Evolutionary conservation across 2,329 filamentous ascomycete genomes (phyloP), one percentile per base, ranked within the genome.

Genomic region (Emmonsia crescens): DNA sequence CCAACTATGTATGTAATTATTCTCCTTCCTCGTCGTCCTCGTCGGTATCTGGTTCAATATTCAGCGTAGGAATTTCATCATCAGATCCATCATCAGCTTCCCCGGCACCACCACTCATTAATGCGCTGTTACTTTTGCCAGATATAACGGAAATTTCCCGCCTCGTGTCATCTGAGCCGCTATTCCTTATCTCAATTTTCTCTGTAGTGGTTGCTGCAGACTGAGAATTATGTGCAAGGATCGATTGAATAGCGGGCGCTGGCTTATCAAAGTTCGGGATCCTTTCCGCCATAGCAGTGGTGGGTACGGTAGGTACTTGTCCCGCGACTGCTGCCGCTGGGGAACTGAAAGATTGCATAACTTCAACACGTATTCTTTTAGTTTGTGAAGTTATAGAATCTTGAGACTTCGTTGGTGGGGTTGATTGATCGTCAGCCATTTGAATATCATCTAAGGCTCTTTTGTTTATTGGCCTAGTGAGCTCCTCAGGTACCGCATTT

Each of bases 61-160:
- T 75, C 48, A 82, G 70, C 36, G 76, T 73, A 1, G 80, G 80
- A 64, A 81, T 75, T 60, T 80, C 80, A 64, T 79, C 78, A 62
- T 78, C 79, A 62, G 76, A 78, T 38, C 75, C 75, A 58, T 77
- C 75, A 33, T 72, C 75, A 21, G 67, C 66, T 36, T 67, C 65
- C 33, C 66, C 65, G 4, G 62, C 44, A 44, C 61, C 61, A 64
- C 64, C 49, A 56, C 38, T 48, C 10, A 60, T 57, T 38, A 64
- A 52, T n/a, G 44, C 21, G 46, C 44, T 60, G 24, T 5, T 29
- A 49, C 38, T 52, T 12, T 52, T 27, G 16, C 21, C 55, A 27
- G 36, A n/a, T 27, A n/a, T 14, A 10, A 31, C 16, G 21, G 21
- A 57, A 29, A 5, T 10, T 12, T 40, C 55, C 21, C 21, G 27